Conservation (phyloP, 805 yeast species). For the Wickerhamiella alocasiicola region DNA sequence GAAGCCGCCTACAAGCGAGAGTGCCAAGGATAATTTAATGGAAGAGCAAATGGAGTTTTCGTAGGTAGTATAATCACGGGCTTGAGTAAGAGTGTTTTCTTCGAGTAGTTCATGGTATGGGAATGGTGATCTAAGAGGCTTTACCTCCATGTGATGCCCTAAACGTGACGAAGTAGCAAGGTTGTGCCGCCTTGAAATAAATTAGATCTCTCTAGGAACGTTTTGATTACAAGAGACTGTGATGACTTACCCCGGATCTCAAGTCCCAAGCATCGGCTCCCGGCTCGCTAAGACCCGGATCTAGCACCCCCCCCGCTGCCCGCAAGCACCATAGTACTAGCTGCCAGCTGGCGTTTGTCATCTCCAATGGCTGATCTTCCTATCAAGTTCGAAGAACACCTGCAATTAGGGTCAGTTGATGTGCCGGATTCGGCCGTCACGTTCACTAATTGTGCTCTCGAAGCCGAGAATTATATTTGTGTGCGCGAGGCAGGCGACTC, state of each 20-base stretch:
- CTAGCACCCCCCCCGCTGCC: background rate
- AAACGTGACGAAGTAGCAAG: no score
- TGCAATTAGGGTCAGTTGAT: slow-evolving; percentile 76
- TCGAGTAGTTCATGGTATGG: background rate
- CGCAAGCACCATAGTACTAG: background rate
- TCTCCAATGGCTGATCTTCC: slow-evolving; percentile 53
- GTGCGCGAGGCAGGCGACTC: slow-evolving; percentile 33
- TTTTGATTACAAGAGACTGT: no score
- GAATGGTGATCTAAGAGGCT: no score
- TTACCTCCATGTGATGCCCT: no score
- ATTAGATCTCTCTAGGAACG: no score
- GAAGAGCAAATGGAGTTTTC: slow-evolving; percentile 3
- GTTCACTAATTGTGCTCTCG: slow-evolving; percentile 87
- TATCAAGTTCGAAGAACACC: slow-evolving; percentile 90
- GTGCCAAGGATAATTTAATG: slow-evolving; percentile 4
- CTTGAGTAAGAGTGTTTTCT: slow-evolving; percentile 8
- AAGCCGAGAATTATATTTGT: slow-evolving; percentile 83
- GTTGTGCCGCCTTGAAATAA: no score
- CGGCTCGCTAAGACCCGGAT: background rate
- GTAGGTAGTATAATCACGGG: slow-evolving; percentile 7
- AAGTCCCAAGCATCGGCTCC: background rate
- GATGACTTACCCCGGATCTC: background rate
- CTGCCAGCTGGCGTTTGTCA: slow-evolving; percentile 9
- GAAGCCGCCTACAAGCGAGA: slow-evolving; percentile 5
- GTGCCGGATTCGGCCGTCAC: slow-evolving; percentile 76